Percentiles rank a stretch among this genome's conserved stretches.
Conservation (phyloP, 1,284 basidiomycete genomes). For the Ustilago cynodontis region DNA sequence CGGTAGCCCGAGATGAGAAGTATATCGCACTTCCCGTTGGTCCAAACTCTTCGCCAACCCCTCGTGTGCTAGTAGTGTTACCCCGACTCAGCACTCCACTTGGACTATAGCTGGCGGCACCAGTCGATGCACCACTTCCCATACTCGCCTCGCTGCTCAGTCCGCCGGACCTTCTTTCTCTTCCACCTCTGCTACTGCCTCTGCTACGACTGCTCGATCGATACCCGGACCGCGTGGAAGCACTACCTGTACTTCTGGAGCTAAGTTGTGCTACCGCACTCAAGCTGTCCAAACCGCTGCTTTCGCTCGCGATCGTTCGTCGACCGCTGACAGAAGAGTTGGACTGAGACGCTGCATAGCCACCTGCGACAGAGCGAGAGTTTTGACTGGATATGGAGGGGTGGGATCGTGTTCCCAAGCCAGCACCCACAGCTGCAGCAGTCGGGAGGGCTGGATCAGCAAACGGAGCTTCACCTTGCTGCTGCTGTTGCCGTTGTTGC, state of each 20-base stretch:
- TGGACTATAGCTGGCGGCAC: slow-evolving; percentile 58
- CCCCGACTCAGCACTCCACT: slow-evolving; percentile 39
- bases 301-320: slow-evolving; percentile 26
- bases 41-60: slow-evolving; percentile 6
- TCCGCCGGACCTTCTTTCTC: slow-evolving; percentile 1
- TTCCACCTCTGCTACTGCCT: slow-evolving; percentile 26
- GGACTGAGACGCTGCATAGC: slow-evolving; percentile 49
- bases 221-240: slow-evolving; percentile 31
- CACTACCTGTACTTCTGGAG: slow-evolving; percentile 38
- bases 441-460: neutral
- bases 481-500: slow-evolving; percentile 3
- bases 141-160: slow-evolving; percentile 32
- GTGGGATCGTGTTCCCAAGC: slow-evolving; percentile 9
- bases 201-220: slow-evolving; percentile 31
- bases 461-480: neutral
- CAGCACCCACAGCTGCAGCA: slow-evolving; percentile 1
- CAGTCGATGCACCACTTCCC: slow-evolving; percentile 43
- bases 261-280: slow-evolving; percentile 39
- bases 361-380: slow-evolving; percentile 23
- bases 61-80: slow-evolving; percentile 50
- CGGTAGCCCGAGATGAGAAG: slow-evolving; percentile 10
- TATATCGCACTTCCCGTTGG: slow-evolving; percentile 18
- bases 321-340: slow-evolving; percentile 36
- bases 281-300: slow-evolving; percentile 43
- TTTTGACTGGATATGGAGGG: slow-evolving; percentile 34